phyloP scores from a whole-genome alignment of 164 flowering plant genomes.

The Cinnamomum chago region DNA sequence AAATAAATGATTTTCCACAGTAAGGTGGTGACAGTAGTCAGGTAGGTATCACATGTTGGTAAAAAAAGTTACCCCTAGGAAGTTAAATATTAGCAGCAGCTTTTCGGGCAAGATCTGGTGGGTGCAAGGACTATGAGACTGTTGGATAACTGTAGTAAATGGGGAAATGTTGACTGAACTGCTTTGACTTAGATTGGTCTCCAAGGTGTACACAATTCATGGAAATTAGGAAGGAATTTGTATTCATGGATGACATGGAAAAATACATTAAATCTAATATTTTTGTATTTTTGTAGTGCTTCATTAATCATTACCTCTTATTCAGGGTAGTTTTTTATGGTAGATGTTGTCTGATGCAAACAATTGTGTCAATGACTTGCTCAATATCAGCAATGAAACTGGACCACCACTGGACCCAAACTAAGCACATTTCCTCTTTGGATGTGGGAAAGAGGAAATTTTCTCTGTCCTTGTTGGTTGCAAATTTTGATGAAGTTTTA shows the following conservation, averaged over 20 bases:
- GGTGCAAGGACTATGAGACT: not conserved
- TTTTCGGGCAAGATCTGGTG: not conserved
- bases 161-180: not conserved
- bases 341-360: too few relatives aligned
- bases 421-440: too few relatives aligned
- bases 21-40: not conserved
- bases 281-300: too few relatives aligned
- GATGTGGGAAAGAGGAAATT: too few relatives aligned
- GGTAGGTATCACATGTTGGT: not conserved
- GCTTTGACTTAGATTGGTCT: not conserved
- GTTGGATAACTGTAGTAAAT: not conserved
- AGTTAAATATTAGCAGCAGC: not conserved
- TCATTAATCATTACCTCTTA: too few relatives aligned
- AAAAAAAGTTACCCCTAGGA: not conserved
- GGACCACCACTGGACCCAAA: too few relatives aligned
- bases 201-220: not conserved
- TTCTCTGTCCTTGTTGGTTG: too few relatives aligned
- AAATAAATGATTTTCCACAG: not conserved
- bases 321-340: too few relatives aligned
- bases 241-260: not conserved
- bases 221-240: not conserved
- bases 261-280: not conserved
- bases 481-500: too few relatives aligned
- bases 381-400: too few relatives aligned
- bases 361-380: too few relatives aligned